Base-by-base conservation (phyloP, 2,329 filamentous ascomycete genomes). In the Cytospora chrysosperma region DNA sequence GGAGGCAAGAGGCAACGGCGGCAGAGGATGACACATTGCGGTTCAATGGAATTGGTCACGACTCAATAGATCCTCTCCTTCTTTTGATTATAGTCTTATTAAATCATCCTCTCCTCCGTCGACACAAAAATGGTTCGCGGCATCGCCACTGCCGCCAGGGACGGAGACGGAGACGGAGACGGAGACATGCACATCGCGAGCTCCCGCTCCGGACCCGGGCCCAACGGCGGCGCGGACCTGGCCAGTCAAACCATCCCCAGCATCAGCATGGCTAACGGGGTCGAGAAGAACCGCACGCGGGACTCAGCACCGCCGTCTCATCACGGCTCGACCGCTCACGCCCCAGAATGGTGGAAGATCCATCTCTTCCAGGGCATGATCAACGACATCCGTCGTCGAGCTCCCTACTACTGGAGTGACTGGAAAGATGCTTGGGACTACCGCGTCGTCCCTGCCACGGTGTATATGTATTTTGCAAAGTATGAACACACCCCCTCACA, bases 391-490 rank as follows among this genome's bases (percentile, higher is more conserved):
- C 86, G 86, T 68, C 86, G 91, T 63, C 80, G 92, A 67, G 83
- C 83, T 9, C 92, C 92, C 1, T 96, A 84, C 73, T 96, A 95
- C 72, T 80, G 78, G 76, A 93, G 89, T 75, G 92, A 96, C 75
- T 96, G 90, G 90, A 80, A 74, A 21, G 92, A 96, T 78, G 92
- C 92, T 1, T 95, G 91, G 91, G 90, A 96, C 73, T 96, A 96
- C 78, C 86, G 92, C 60, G 91, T 96, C 50, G 84, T 96, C 47
- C 92, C 92, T 1, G 91, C 91, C 19, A 96, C 92, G 12, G 80
- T 96, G 32, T 96, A 96, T 77, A 96, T 96, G 91, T 96, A 95
- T 79, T 96, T 96, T 82, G 92, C 92, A 67, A 96, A 96, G 91
- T 94, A 82, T 67, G 81, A n/a, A 17, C 4, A 24, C n/a, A 13